These are phyloP conservation scores for Fusarium sp. DNA, from an alignment of 2,329 filamentous ascomycete genomes.

Conservation along the genomic window DNA sequence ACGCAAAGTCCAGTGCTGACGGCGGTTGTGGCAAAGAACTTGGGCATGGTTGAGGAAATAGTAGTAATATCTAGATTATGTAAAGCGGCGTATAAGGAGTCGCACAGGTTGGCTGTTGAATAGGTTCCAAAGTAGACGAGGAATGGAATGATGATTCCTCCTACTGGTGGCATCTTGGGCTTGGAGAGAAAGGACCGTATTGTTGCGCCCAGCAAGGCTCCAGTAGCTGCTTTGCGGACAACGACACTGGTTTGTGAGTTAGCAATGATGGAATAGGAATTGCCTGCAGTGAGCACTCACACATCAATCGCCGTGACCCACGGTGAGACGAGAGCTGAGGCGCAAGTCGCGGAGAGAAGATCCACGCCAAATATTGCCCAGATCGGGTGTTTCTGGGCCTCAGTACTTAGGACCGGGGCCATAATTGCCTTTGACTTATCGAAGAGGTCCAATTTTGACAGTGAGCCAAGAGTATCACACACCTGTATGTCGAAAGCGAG, in stretches of 20 bases:
- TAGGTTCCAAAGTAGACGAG: slow-evolving; percentile 32
- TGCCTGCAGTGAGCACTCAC: slow-evolving; percentile 4
- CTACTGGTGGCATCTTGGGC: slow-evolving; percentile 13
- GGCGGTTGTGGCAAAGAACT: slow-evolving; percentile 23
- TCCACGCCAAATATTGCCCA: slow-evolving; percentile 27
- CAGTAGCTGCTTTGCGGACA: slow-evolving; percentile 18
- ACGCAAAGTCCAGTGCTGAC: slow-evolving; percentile 13
- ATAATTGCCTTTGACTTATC: neutral
- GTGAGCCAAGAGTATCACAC: neutral
- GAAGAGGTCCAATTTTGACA: neutral
- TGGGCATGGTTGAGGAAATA: slow-evolving; percentile 14
- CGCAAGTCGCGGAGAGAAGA: slow-evolving; percentile 20
- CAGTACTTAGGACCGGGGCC: slow-evolving; percentile 7
- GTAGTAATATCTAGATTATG: slow-evolving; percentile 7
- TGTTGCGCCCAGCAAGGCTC: slow-evolving; percentile 8
- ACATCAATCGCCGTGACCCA: slow-evolving; percentile 33
- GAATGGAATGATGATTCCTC: slow-evolving; percentile 12
- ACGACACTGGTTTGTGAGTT: slow-evolving; percentile 1
- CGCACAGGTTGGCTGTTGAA: slow-evolving; percentile 24
- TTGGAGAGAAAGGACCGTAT: slow-evolving; percentile 7
- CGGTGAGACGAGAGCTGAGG: slow-evolving; percentile 26
- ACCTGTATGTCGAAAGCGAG: neutral
- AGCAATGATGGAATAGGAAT: neutral
- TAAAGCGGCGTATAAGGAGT: slow-evolving; percentile 15
- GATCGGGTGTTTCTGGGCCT: slow-evolving; percentile 15